These are phyloP conservation scores for Nicotiana knightiana DNA, from an alignment of 257 asterid species.

Conservation along the genomic window DNA sequence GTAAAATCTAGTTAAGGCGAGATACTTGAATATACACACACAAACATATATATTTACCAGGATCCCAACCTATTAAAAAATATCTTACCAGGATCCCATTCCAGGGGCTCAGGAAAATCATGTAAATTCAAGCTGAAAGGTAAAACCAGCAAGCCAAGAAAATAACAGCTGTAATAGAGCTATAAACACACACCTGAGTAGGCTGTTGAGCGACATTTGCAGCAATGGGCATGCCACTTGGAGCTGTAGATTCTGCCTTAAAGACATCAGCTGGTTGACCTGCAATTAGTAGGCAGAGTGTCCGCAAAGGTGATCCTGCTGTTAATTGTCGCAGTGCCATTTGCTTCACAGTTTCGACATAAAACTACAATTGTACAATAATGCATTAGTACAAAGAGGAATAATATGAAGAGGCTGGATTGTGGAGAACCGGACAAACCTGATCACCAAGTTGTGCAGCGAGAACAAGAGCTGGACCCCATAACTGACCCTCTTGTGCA, in stretches of 20 bases:
- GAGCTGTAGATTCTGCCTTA: slow-evolving; percentile 38
- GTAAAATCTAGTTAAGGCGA: neutral
- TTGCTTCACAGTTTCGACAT: slow-evolving; percentile 81
- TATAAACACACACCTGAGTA: slow-evolving; percentile 46
- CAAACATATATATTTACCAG: neutral
- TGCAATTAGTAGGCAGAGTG: slow-evolving; percentile 84
- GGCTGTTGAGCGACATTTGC: slow-evolving; percentile 49
- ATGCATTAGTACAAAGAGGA: neutral
- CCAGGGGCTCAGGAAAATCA: neutral
- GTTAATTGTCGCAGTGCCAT: slow-evolving; percentile 81
- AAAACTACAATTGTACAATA: slow-evolving; percentile 45
- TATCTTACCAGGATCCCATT: neutral
- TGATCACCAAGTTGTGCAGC: slow-evolving; percentile 95
- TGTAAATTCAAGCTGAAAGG: neutral
- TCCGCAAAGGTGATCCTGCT: slow-evolving; percentile 91
- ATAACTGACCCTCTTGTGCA: slow-evolving; percentile 94
- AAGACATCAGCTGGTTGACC: slow-evolving; percentile 91
- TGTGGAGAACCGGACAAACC: slow-evolving; percentile 26
- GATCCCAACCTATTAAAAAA: neutral
- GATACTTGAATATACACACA: no score
- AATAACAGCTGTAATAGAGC: neutral
- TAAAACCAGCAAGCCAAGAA: neutral
- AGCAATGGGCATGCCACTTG: slow-evolving; percentile 36
- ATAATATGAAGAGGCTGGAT: slow-evolving; percentile 5
- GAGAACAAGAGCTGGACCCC: slow-evolving; percentile 98